phyloP scores from a whole-genome alignment of 345 rosid species.

The Microthlaspi erraticum region DNA sequence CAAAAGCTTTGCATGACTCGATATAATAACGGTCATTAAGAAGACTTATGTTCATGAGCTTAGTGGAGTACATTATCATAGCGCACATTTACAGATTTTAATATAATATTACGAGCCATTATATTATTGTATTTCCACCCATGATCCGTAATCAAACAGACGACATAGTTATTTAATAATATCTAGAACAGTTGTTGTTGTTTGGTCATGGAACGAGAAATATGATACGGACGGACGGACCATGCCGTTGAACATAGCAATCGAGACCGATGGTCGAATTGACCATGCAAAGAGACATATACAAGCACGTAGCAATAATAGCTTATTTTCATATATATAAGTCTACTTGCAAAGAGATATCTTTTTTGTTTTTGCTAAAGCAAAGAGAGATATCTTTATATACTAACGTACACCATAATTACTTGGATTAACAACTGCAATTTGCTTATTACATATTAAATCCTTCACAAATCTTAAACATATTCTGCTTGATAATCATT shows the following conservation, averaged over 20 bases:
- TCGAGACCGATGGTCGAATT: conserved; percentile 38
- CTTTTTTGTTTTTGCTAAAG: too few species aligned
- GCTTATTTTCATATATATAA: not conserved
- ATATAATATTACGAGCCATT: not conserved
- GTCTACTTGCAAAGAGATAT: not conserved
- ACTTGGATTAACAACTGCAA: conserved; percentile 8
- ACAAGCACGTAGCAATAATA: conserved; percentile 42
- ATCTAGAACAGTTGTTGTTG: conserved; percentile 31
- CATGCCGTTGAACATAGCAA: conserved; percentile 43
- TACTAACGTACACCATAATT: not conserved
- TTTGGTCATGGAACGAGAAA: conserved; percentile 4
- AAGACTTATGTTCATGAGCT: conserved; percentile 15
- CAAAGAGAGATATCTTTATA: not conserved
- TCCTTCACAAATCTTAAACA: conserved; percentile 22
- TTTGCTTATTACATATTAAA: conserved; percentile 1
- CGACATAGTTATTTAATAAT: conserved; percentile 24
- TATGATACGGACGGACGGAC: conserved; percentile 33
- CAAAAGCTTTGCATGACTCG: conserved; percentile 27
- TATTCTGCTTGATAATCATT: not conserved
- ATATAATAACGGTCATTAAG: conserved; percentile 37
- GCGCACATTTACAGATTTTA: conserved; percentile 3
- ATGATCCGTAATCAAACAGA: conserved; percentile 18
- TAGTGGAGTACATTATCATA: conserved; percentile 36
- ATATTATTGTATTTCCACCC: not conserved
- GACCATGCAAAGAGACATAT: conserved; percentile 40